phyloP scores from a whole-genome alignment of 2,329 filamentous ascomycete genomes.

The Beauveria rudraprayagi region DNA sequence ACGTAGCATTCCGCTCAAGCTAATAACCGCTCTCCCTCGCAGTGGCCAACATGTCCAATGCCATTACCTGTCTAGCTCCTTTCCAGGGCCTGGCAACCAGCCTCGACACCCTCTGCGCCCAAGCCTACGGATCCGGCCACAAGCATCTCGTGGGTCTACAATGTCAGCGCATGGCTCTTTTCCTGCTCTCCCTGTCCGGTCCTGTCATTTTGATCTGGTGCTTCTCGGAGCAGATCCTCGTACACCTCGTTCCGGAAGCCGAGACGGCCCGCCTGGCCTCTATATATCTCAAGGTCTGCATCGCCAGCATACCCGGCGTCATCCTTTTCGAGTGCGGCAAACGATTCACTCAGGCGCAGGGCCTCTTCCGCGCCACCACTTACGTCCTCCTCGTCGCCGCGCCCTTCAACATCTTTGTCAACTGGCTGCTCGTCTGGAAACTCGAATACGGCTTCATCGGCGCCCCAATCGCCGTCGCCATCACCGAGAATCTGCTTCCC shows the following conservation, averaged over 20 bases:
- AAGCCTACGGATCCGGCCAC: conserved; percentile 87
- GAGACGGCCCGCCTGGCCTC: conserved; percentile 64
- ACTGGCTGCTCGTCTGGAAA: conserved; percentile 72
- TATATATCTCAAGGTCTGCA: conserved; percentile 62
- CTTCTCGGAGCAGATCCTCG: conserved; percentile 57
- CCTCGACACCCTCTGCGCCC: conserved; percentile 85
- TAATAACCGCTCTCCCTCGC: background rate
- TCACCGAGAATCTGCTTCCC: conserved; percentile 72
- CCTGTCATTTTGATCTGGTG: conserved; percentile 68
- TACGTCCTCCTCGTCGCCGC: conserved; percentile 70
- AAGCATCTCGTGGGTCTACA: conserved; percentile 82
- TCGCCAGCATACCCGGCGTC: conserved; percentile 67
- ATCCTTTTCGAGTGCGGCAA: conserved; percentile 72
- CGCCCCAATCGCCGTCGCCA: conserved; percentile 70
- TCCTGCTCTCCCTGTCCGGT: conserved; percentile 63
- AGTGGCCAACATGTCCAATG: conserved; percentile 64
- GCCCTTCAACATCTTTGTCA: conserved; percentile 68
- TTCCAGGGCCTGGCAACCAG: conserved; percentile 83
- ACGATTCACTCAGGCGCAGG: conserved; percentile 75
- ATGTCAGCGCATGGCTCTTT: conserved; percentile 72
- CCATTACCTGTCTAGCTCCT: conserved; percentile 68
- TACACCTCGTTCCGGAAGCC: conserved; percentile 32
- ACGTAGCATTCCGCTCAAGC: background rate
- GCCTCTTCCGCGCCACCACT: conserved; percentile 68
- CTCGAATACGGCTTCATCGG: conserved; percentile 64